Base-by-base conservation (phyloP, 371 early-diverging fungal genomes). In the Dipsacomyces acuminosporus region DNA sequence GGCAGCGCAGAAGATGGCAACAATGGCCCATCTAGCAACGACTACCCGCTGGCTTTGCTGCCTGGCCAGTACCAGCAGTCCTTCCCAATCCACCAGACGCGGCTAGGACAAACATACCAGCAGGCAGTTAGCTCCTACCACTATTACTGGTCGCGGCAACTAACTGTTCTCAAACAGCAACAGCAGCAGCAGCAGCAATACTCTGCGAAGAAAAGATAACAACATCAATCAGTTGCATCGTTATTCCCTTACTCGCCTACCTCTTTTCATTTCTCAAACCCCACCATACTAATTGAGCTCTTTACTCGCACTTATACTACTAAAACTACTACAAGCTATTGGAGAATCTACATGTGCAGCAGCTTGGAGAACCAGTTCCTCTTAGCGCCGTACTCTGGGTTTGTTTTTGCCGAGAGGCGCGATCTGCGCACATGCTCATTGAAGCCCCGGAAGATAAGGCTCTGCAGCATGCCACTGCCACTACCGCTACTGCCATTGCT, bases 11-110 rank as follows among this genome's bases (percentile, higher is more conserved):
- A 30, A 5, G 11, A 30, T 11, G 30, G 30, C 30, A 17, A 5
- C 18, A 25, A 15, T 8, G 57, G 34, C 8, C 17, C 17, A 34
- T 41, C 3, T 1, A 3, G 1, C 19, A 51, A 51, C 18, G 21
- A 50, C 15, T 63, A 59, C 23, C 70, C 70, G 24, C 33, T 69
- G 48, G 63, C 70, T 19, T 40, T 69, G 51, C 50, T 69, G 17
- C 70, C 70, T 2, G 70, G 70, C 3, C 70, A 69, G 53, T 63
- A 44, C 52, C 70, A 69, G 56, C 48, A 17, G 9, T 18, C 55
- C 33, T 62, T 69, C 36, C 64, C 70, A 0, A 33, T 63, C 22
- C 64, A 69, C 22, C 64, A 57, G 13, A 69, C 59, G 23, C 41
- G 70, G 1, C 63, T 59, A 15, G 59, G 59, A 1, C 63, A 61